Evolutionary conservation across 495 filamentous ascomycete species (phyloP).

Genomic region (Trichoderma reesei): DNA sequence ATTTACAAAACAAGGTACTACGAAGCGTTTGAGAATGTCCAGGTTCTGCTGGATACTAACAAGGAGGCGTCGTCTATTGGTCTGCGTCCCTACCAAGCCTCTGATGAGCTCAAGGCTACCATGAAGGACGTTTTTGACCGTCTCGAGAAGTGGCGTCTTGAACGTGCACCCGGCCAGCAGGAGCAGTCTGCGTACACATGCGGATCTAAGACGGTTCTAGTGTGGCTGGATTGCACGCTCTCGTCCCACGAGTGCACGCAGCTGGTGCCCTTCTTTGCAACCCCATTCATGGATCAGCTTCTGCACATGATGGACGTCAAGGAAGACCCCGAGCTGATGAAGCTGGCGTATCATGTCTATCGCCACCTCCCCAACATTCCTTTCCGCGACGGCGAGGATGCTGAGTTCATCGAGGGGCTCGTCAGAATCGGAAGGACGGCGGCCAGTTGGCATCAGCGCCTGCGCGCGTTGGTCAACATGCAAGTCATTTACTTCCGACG

Average conservation of each 20-base stretch:
- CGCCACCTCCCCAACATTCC: constrained; percentile 94
- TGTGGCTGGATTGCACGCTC: constrained; percentile 89
- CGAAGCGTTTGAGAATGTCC: constrained; percentile 76
- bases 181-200: constrained; percentile 91
- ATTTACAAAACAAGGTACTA: constrained; percentile 87
- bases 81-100: constrained; percentile 69
- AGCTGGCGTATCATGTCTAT: constrained; percentile 93
- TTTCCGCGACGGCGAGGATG: constrained; percentile 76
- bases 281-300: constrained; percentile 79
- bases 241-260: constrained; percentile 88
- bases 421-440: constrained; percentile 83
- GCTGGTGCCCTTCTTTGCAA: constrained; percentile 82
- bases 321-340: constrained; percentile 93
- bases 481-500: constrained; percentile 98
- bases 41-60: constrained; percentile 65
- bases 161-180: constrained; percentile 80
- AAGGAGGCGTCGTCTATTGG: constrained; percentile 73
- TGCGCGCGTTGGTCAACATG: constrained; percentile 97
- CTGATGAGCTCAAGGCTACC: constrained; percentile 60
- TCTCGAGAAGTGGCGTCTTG: constrained; percentile 78
- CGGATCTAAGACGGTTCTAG: constrained; percentile 87
- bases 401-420: constrained; percentile 70
- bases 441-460: constrained; percentile 89
- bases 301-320: constrained; percentile 99
- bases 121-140: constrained; percentile 68